Percentiles rank a stretch among this genome's conserved stretches.
phyloP scores from a whole-genome alignment of 176 grass and related monocot species.

The Bromus sterilis region DNA sequence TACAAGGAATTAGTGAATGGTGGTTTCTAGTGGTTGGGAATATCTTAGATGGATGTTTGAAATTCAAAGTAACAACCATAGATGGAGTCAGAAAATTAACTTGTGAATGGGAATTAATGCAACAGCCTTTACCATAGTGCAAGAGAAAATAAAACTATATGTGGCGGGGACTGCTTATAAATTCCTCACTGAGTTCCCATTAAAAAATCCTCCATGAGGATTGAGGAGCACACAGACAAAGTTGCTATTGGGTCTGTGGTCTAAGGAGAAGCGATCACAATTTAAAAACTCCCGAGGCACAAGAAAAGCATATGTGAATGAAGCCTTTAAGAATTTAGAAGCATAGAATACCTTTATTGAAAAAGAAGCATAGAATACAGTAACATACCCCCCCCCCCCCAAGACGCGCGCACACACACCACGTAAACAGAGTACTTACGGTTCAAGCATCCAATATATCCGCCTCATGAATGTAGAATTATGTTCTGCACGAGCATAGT shows the following conservation, averaged over 20 bases:
- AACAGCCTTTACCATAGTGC: not conserved
- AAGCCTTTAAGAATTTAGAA: not conserved
- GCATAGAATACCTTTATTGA: not conserved
- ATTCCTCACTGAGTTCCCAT: not conserved
- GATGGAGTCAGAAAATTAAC: not conserved
- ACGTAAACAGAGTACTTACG: slow-evolving; percentile 45
- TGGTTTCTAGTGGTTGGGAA: slow-evolving; percentile 9
- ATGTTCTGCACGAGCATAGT: slow-evolving; percentile 63
- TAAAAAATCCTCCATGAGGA: not conserved
- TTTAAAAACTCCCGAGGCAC: not conserved
- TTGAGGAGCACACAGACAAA: not conserved
- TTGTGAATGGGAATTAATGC: not conserved
- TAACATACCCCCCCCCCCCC: not conserved
- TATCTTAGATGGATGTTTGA: not conserved
- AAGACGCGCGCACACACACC: no score
- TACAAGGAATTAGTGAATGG: not conserved
- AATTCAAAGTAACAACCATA: not conserved
- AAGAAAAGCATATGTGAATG: not conserved
- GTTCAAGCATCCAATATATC: slow-evolving; percentile 94
- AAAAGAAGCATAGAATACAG: no score
- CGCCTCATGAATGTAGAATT: slow-evolving; percentile 66
- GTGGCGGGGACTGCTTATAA: not conserved
- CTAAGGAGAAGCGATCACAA: not conserved
- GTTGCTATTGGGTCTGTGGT: not conserved
- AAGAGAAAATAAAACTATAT: not conserved